Conservation (phyloP, 2,329 filamentous ascomycete genomes). For the Ophiognomonia clavigignenti-juglandacearum region DNA sequence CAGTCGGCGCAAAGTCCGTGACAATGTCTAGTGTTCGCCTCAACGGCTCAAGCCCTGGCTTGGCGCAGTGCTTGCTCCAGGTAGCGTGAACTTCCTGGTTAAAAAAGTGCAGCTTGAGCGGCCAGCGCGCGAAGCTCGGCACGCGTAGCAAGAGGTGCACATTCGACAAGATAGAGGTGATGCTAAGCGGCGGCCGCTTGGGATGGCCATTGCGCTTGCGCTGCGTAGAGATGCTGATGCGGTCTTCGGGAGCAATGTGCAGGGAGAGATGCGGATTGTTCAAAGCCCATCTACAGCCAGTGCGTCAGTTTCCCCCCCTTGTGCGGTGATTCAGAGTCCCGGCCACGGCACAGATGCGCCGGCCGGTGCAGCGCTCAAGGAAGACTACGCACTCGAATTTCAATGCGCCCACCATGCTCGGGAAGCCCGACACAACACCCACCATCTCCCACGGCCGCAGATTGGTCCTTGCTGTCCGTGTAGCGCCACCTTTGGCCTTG, state of each 20-base stretch:
- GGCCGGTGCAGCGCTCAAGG: too few relatives aligned
- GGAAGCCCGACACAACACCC: constrained; percentile 81
- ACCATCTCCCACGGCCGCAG: constrained; percentile 90
- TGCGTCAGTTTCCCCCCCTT: too few relatives aligned
- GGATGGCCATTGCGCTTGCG: constrained; percentile 50
- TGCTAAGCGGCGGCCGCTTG: constrained; percentile 51
- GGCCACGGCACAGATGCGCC: too few relatives aligned
- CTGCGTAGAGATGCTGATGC: constrained; percentile 49
- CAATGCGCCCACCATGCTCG: constrained; percentile 77
- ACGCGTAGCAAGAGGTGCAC: constrained; percentile 76
- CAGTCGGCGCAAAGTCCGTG: constrained; percentile 45
- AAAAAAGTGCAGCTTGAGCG: constrained; percentile 77
- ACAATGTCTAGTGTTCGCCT: constrained; percentile 46
- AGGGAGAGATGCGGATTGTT: constrained; percentile 77
- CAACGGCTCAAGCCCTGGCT: constrained; percentile 39
- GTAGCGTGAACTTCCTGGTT: constrained; percentile 59
- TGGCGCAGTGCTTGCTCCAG: constrained; percentile 59
- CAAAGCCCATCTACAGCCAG: constrained; percentile 76
- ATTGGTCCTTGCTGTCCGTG: constrained; percentile 61
- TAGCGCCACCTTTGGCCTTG: constrained; percentile 72
- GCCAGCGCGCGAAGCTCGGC: constrained; percentile 78
- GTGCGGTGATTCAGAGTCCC: too few relatives aligned
- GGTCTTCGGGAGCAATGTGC: constrained; percentile 64
- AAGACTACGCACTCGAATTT: constrained; percentile 79
- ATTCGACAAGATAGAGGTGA: constrained; percentile 71